Base-by-base conservation (phyloP, 176 grass and related monocot species). In the Calamus simplicifolius region DNA sequence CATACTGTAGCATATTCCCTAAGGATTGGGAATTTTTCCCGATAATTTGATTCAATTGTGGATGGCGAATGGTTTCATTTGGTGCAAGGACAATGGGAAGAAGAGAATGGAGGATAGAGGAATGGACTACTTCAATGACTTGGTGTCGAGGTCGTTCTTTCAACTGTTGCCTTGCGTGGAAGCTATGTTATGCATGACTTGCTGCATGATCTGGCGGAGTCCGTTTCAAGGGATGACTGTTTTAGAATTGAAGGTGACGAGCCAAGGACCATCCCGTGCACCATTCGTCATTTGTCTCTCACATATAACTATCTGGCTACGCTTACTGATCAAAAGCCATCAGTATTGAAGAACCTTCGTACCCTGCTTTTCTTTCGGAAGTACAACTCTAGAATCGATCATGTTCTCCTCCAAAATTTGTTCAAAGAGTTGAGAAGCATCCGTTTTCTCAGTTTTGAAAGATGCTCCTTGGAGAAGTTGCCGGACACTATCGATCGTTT, bases 141-240 rank as follows among this genome's bases (percentile, higher is more conserved):
- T 81, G 12, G 57, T 77, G 52, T 14, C 73, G 19, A 3, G 73
- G 51, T 77, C 61, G 4, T 86, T 86, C 4, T 81, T 81, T 48
- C 57, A 77, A 23, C 55, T 19, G n/a, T n/a, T 23, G 21, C 21
- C 2, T n/a, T n/a, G n/a, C n/a, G n/a, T n/a, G 23, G 4, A 52
- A 58, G n/a, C 17, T 76, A 54, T 25, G 12, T 51, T 52, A 10
- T 86, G 31, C 83, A 86, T 81, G 83, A 86, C 51, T n/a, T 86
- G 19, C 77, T 81, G 31, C 76, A 78, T 66, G 83, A 77, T 43
- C 27, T 74, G 10, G 83, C 78, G 16, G 49, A 70, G 62, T 26
- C 21, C 27, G 69, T 80, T 43, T 58, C 72, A 18, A 0, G 21
- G 1, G 1, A 28, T 16, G 6, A 85, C 16, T 80, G 48, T 29